Base-by-base conservation (phyloP, 805 yeast species). In the Hanseniaspora pseudoguilliermondii region DNA sequence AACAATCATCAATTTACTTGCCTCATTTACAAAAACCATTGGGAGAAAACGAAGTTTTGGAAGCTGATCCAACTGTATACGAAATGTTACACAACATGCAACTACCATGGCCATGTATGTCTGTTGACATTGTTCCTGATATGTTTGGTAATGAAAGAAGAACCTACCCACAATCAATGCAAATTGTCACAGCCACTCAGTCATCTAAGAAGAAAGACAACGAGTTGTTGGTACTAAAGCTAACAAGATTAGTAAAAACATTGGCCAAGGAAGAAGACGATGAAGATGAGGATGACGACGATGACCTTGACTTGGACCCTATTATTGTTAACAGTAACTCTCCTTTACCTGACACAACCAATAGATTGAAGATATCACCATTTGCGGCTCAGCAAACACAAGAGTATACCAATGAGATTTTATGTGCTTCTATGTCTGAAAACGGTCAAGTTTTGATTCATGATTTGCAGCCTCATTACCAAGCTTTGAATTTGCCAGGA, bases 71-170 rank as follows among this genome's bases (percentile, higher is more conserved):
- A 47, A 75, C 89, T 8, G 96, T 91, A 2, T 93, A 93, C 68
- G 95, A 91, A 65, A 93, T 93, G 97, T 73, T 93, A 57, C 98
- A 93, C 69, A 86, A 86, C 63, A 87, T 91, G 58, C 86, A 86
- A 68, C 73, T 91, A 69, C 95, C 95, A 63, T 93, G 97, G 97
- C 97, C 98, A 13, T 89, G 97, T 71, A 72, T 93, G 66, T 88
- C 97, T 3, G 75, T 93, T 58, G 97, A 91, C 65, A 73, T 93
- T 21, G 71, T 93, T 54, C 95, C 96, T 6, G 98, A 93, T 67
- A 73, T 75, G 53, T 74, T 86, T 58, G 98, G 98, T 11, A 74
- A 78, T 51, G 97, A 89, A 69, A 83, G 98, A 73, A 80, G 95
- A 71, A 77, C 78, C 46, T 93, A 81, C 65, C 98, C 98, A 4